A percentile compares a stretch with the other conserved stretches of the same genome.
Conservation (phyloP, 805 yeast species). For the Ogataea sp. region DNA sequence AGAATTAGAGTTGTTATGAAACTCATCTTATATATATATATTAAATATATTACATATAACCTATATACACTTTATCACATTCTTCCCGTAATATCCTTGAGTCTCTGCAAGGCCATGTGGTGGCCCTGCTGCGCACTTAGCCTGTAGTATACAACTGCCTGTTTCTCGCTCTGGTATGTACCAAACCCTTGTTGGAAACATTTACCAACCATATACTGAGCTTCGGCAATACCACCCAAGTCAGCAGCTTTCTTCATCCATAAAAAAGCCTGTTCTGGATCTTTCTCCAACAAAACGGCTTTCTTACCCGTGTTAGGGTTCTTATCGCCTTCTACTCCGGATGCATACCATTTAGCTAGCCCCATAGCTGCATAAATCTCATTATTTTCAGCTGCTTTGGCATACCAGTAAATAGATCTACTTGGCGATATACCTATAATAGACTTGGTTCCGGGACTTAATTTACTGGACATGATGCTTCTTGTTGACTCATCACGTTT, state of each 20-base stretch:
- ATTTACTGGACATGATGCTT: constrained; percentile 22
- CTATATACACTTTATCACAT: too few species aligned
- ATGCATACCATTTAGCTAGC: constrained; percentile 68
- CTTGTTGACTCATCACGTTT: constrained; percentile 23
- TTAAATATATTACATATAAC: too few species aligned
- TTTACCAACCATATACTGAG: constrained; percentile 63
- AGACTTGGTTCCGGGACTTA: too few species aligned
- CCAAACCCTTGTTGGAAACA: constrained; percentile 63
- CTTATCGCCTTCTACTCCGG: constrained; percentile 56
- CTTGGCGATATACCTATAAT: too few species aligned
- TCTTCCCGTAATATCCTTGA: constrained; percentile 16
- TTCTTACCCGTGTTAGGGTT: too few species aligned
- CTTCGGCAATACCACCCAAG: constrained; percentile 45
- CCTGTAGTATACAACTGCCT: constrained; percentile 43
- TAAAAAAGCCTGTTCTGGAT: constrained; percentile 56
- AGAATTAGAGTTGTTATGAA: too few species aligned
- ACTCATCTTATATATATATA: too few species aligned
- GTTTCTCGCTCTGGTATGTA: constrained; percentile 30
- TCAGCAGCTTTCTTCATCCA: constrained; percentile 63
- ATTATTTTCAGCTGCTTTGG: constrained; percentile 55
- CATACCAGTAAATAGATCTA: constrained; percentile 66
- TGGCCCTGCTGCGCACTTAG: constrained; percentile 60
- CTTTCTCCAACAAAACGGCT: constrained; percentile 42
- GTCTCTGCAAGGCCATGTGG: constrained; percentile 39
- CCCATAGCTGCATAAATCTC: constrained; percentile 66